A percentile compares a stretch with the other conserved stretches of the same genome.
These are phyloP conservation scores for Lactarius tabidus DNA, from an alignment of 768 basidiomycete species.

Conservation along the genomic window DNA sequence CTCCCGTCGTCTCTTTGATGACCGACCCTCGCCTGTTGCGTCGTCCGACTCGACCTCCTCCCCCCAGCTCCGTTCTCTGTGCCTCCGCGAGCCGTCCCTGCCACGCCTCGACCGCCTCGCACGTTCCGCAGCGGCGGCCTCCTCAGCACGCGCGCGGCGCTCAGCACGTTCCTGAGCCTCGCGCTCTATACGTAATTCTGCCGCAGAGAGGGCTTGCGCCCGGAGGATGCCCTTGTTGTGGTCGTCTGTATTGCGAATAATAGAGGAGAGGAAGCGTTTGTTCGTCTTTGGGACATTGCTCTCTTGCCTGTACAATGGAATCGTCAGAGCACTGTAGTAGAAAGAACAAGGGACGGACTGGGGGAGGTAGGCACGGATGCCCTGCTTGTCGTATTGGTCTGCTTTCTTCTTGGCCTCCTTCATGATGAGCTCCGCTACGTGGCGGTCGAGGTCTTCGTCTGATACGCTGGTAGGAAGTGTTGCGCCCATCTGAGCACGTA, in stretches of 20 bases:
- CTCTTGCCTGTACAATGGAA: slow-evolving; percentile 47
- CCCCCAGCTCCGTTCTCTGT: slow-evolving; percentile 50
- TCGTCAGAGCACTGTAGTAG: neutral
- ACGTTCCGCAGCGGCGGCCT: slow-evolving; percentile 67
- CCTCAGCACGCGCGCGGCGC: slow-evolving; percentile 63
- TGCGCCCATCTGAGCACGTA: slow-evolving; percentile 73
- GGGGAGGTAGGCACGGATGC: slow-evolving; percentile 73
- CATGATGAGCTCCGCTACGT: slow-evolving; percentile 88
- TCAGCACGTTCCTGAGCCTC: slow-evolving; percentile 64
- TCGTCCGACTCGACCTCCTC: slow-evolving; percentile 40
- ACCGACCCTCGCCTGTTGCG: slow-evolving; percentile 28
- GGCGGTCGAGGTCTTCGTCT: slow-evolving; percentile 86
- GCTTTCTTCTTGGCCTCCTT: slow-evolving; percentile 93
- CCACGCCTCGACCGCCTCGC: slow-evolving; percentile 39
- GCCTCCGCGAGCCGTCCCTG: slow-evolving; percentile 42
- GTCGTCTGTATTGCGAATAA: slow-evolving; percentile 92
- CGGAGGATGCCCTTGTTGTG: slow-evolving; percentile 85
- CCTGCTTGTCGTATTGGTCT: slow-evolving; percentile 68
- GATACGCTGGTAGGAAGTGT: slow-evolving; percentile 54
- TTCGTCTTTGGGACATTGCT: slow-evolving; percentile 74
- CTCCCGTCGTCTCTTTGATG: slow-evolving; percentile 38
- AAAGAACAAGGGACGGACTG: slow-evolving; percentile 37
- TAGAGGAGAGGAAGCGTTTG: slow-evolving; percentile 77
- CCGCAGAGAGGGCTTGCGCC: slow-evolving; percentile 66
- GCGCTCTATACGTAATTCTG: slow-evolving; percentile 64